These are phyloP conservation scores for Monosiga brevicollis DNA, from an alignment of 78 protist genomes.

Conservation along the genomic window DNA sequence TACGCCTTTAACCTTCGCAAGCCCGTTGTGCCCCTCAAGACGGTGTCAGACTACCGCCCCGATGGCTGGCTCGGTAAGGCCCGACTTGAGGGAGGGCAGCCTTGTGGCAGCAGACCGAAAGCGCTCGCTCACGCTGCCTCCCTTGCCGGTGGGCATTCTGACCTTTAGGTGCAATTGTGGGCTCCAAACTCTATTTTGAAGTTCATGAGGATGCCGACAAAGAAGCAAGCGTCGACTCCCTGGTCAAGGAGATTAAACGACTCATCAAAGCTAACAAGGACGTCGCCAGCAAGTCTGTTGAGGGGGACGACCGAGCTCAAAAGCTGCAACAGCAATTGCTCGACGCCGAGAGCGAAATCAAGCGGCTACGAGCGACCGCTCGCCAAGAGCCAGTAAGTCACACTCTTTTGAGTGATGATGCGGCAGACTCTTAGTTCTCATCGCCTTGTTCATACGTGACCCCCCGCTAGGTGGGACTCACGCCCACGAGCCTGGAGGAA, in stretches of 20 bases:
- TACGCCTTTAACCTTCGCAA: not conserved
- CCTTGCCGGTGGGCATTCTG: too few species aligned
- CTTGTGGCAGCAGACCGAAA: too few species aligned
- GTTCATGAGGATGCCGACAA: not conserved
- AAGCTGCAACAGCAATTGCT: not conserved
- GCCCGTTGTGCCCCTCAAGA: not conserved
- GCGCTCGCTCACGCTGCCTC: too few species aligned
- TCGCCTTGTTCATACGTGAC: too few species aligned
- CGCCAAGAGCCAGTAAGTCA: not conserved
- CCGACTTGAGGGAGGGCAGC: too few species aligned
- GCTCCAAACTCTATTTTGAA: not conserved
- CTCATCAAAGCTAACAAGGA: too few species aligned
- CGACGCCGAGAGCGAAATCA: not conserved
- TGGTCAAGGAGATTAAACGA: not conserved
- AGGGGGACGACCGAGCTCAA: not conserved
- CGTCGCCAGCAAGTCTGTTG: not conserved
- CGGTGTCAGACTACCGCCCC: not conserved
- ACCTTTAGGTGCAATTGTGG: too few species aligned
- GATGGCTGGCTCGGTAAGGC: conserved; percentile 9
- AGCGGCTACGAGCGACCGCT: not conserved
- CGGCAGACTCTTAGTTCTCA: not conserved
- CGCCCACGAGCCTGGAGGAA: too few species aligned
- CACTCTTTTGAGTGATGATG: not conserved
- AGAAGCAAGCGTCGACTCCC: not conserved
- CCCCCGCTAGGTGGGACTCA: too few species aligned